phyloP scores from a whole-genome alignment of 2,329 filamentous ascomycete species.

The Aspergillus pseudoviridinutans region DNA sequence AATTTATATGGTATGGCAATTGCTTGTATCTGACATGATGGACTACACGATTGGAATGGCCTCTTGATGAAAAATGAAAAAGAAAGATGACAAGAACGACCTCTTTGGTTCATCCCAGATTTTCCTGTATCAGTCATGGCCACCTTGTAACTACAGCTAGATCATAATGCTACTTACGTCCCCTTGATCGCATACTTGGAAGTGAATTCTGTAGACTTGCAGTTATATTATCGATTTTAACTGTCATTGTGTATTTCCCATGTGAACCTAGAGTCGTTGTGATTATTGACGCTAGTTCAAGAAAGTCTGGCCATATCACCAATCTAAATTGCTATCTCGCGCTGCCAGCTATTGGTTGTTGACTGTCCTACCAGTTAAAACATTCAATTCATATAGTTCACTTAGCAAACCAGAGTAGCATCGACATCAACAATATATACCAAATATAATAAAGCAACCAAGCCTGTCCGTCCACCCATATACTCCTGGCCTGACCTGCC shows the following conservation, averaged over 20 bases:
- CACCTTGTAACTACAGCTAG: slow-evolving; percentile 5
- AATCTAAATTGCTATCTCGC: neutral
- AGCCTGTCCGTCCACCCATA: neutral
- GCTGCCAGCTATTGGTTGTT: neutral
- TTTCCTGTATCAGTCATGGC: slow-evolving; percentile 7
- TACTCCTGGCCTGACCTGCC: neutral
- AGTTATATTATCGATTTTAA: neutral
- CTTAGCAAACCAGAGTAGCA: neutral
- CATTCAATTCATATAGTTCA: neutral
- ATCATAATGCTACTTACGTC: neutral
- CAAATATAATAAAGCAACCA: neutral
- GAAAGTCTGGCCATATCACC: no score
- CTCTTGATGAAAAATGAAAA: neutral
- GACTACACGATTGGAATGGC: slow-evolving; percentile 1
- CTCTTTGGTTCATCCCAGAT: neutral
- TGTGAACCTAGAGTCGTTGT: no score
- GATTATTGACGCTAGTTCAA: no score
- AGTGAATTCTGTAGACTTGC: neutral
- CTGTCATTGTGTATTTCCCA: no score
- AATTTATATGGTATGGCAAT: neutral
- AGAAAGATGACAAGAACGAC: neutral
- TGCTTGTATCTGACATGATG: slow-evolving; percentile 5
- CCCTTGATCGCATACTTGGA: neutral
- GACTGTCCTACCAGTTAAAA: neutral
- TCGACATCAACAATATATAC: neutral